These are phyloP conservation scores for Pseudopithomyces chartarum DNA, from an alignment of 2,329 filamentous ascomycete species.

Conservation along the genomic window DNA sequence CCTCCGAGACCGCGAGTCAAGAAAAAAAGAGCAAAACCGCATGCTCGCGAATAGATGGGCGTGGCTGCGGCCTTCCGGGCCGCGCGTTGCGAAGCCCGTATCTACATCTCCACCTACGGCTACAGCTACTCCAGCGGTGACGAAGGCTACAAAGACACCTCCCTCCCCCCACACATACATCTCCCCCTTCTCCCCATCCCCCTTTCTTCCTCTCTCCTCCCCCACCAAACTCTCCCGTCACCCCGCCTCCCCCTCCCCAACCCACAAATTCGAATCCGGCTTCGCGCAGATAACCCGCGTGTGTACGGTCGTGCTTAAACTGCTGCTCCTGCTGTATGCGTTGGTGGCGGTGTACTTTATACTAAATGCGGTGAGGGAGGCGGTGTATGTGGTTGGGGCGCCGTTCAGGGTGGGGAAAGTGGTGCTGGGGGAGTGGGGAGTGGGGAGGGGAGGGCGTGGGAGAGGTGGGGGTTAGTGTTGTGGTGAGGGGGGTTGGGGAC, in stretches of 20 bases:
- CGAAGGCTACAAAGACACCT: not conserved
- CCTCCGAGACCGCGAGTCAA: constrained; percentile 13
- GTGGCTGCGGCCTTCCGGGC: constrained; percentile 26
- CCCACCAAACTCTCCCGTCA: not conserved
- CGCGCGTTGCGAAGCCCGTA: constrained; percentile 22
- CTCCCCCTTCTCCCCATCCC: constrained; percentile 22
- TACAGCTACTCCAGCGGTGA: not conserved
- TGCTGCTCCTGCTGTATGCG: constrained; percentile 26
- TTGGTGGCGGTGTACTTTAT: constrained; percentile 35
- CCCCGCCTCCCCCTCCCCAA: not conserved
- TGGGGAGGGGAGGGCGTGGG: constrained; percentile 5
- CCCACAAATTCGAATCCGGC: constrained; percentile 28
- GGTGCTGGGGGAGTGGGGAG: constrained; percentile 15
- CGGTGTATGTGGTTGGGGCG: constrained; percentile 25
- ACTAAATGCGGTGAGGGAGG: constrained; percentile 32
- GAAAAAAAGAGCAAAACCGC: constrained; percentile 11
- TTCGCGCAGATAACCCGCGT: constrained; percentile 26
- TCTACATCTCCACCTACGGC: constrained; percentile 3
- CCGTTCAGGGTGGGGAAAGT: constrained; percentile 25
- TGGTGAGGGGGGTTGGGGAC: too few species aligned
- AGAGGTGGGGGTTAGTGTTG: constrained; percentile 11
- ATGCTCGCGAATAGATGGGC: constrained; percentile 25
- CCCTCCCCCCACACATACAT: too few species aligned
- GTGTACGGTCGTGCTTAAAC: constrained; percentile 19
- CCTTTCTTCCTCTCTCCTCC: constrained; percentile 11